These are phyloP conservation scores for Abortiporus biennis DNA, from an alignment of 1,284 basidiomycete species.

Conservation along the genomic window DNA sequence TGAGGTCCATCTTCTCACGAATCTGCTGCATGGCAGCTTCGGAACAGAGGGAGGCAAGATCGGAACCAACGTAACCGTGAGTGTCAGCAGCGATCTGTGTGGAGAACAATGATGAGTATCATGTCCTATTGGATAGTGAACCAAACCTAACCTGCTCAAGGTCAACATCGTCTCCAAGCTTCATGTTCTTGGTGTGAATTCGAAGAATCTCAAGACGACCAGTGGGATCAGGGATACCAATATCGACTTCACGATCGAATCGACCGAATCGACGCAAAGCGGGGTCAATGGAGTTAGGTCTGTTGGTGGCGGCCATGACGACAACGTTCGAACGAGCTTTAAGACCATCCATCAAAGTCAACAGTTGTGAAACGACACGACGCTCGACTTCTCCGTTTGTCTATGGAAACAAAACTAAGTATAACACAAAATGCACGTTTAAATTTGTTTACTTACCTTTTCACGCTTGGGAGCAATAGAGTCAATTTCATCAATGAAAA, in stretches of 20 bases:
- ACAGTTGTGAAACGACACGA: conserved; percentile 95
- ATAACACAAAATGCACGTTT: conserved; percentile 1
- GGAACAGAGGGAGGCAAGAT: conserved; percentile 93
- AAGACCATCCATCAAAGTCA: conserved; percentile 98
- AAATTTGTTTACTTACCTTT: conserved; percentile 53
- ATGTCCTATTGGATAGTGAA: not conserved
- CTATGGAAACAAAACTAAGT: conserved; percentile 32
- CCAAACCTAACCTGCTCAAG: conserved; percentile 72
- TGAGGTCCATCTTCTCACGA: conserved; percentile 96
- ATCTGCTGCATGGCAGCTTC: conserved; percentile 99
- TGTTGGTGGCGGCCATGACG: conserved; percentile 99
- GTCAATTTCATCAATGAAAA: conserved; percentile 99
- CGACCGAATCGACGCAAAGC: conserved; percentile 97
- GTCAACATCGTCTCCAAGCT: conserved; percentile 96
- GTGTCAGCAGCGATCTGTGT: conserved; percentile 93
- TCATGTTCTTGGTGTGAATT: conserved; percentile 99
- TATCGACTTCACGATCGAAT: conserved; percentile 99
- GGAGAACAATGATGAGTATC: conserved; percentile 7
- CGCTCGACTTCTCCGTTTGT: conserved; percentile 99
- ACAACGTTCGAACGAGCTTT: conserved; percentile 99
- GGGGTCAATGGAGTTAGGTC: conserved; percentile 98
- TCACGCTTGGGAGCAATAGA: conserved; percentile 99
- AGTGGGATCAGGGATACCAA: conserved; percentile 97
- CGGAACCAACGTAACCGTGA: conserved; percentile 98
- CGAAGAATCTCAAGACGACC: conserved; percentile 97